Evolutionary conservation across 331 rosid genomes (phyloP).

Genomic region (Acacia pycnantha): DNA sequence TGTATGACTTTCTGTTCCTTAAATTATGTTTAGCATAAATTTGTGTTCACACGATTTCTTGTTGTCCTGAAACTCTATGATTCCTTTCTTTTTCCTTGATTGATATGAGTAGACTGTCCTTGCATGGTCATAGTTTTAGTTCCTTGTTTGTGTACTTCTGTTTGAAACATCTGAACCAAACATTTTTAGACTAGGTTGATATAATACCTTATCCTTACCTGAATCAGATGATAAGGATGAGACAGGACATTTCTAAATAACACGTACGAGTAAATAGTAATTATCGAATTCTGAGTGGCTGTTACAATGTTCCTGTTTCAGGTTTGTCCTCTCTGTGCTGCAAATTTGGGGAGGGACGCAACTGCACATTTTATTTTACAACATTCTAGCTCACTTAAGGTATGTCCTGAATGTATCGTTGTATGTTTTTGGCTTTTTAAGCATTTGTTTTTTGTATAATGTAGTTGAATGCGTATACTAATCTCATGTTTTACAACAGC

Average conservation of each 20-base stretch:
- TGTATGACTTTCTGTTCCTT: slow-evolving; percentile 38
- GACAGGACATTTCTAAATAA: neutral
- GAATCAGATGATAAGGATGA: slow-evolving; percentile 4
- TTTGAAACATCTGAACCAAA: neutral
- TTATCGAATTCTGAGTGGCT: slow-evolving; percentile 27
- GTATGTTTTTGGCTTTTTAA: slow-evolving; percentile 6
- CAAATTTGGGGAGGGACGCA: slow-evolving; percentile 74
- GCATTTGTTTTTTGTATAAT: slow-evolving; percentile 20
- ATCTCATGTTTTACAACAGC: slow-evolving; percentile 38
- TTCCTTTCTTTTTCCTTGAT: slow-evolving; percentile 22
- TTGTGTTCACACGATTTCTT: neutral
- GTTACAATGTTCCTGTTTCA: slow-evolving; percentile 33
- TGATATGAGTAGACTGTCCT: slow-evolving; percentile 8
- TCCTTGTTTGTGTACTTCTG: neutral
- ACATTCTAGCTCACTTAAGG: slow-evolving; percentile 77
- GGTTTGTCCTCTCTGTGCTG: slow-evolving; percentile 98
- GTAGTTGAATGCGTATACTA: slow-evolving; percentile 1
- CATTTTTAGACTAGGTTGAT: neutral
- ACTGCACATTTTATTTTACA: slow-evolving; percentile 59
- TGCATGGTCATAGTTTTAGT: neutral
- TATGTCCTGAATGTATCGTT: slow-evolving; percentile 24
- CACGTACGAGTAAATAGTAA: neutral
- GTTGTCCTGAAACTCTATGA: neutral
- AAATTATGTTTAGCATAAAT: neutral
- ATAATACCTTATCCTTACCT: slow-evolving; percentile 23